Base-by-base conservation (phyloP, 2,329 filamentous ascomycete species). In the Dactylellina cionopaga region DNA sequence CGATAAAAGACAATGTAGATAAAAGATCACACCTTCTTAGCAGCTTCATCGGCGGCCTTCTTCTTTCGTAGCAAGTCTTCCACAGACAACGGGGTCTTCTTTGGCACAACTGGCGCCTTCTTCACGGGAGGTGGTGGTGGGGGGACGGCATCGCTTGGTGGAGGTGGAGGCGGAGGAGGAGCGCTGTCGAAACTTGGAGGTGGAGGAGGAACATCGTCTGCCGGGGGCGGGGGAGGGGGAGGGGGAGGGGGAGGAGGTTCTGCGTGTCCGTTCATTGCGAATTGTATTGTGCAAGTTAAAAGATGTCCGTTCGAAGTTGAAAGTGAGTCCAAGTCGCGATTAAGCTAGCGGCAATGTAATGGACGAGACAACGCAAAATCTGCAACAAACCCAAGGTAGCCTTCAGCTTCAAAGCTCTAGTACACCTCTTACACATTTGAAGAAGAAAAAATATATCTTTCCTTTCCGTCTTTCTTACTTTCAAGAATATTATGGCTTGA, bases 11-110 rank as follows among this genome's bases (percentile, higher is more conserved):
- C 73, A 73, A 78, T 75, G 78, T 74, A 76, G 62, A 25, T 46
- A 27, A 24, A 52, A 22, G 22, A 35, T 72, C 80, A 76, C 82
- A 87, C 85, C 81, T 95, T 96, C 62, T 91, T 86, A 7, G 92
- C 90, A 13, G 90, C 92, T 33, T 90, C 90, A 81, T 95, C 92
- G 25, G 91, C 90, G 74, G 91, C 92, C 79, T 90, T 91, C 84
- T 96, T 96, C 82, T 93, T 90, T 76, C 88, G 87, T 19, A 96
- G 82, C 3, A 96, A 85, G 77, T 96, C 91, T 80, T 96, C 92
- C 64, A 96, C 89, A 79, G 92, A 93, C 49, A 96, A 83, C 1
- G 81, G 80, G 17, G 84, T 82, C 17, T 83, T 81, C 4, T 81
- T 84, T 10, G 81, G 80, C 17, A 77, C 75, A 41, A 82, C 81